These are phyloP conservation scores for Pilasporangium apinafurcum DNA, from an alignment of 352 stramenopile genomes.

Conservation along the genomic window DNA sequence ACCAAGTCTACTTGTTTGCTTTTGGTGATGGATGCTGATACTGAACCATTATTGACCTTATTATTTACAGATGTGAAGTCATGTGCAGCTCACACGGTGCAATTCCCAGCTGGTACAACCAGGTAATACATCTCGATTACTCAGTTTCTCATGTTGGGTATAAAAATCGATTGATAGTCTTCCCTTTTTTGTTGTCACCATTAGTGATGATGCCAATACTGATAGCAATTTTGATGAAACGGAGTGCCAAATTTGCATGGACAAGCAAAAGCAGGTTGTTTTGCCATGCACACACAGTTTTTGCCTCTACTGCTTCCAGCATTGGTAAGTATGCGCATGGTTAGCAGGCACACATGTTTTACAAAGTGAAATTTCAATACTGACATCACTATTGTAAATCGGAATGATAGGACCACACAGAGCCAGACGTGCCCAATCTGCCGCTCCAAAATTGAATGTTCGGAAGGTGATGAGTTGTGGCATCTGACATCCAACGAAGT, in stretches of 20 bases:
- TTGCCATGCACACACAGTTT: constrained; percentile 75
- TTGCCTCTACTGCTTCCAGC: constrained; percentile 70
- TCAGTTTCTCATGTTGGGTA: neutral
- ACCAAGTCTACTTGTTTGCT: neutral
- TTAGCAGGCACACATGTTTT: too few species aligned
- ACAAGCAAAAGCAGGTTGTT: constrained; percentile 77
- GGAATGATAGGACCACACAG: constrained; percentile 42
- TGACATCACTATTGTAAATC: neutral
- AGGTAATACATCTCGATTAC: neutral
- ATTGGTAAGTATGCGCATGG: constrained; percentile 26
- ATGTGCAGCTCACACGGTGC: constrained; percentile 51
- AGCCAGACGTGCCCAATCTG: constrained; percentile 77
- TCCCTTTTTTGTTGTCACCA: too few species aligned
- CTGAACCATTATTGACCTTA: neutral
- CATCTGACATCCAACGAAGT: constrained; percentile 69
- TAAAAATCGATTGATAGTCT: too few species aligned
- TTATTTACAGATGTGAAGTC: constrained; percentile 42
- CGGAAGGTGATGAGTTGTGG: constrained; percentile 70
- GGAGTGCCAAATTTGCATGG: constrained; percentile 83
- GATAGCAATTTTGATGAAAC: constrained; percentile 66
- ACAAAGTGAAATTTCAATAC: neutral
- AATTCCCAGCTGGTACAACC: constrained; percentile 39
- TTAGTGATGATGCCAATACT: too few species aligned
- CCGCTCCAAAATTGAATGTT: constrained; percentile 63
- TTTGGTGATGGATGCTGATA: neutral